A percentile compares a stretch with the other conserved stretches of the same genome.
These are phyloP conservation scores for Penstemon davidsonii DNA, from an alignment of 257 asterid genomes.

Conservation along the genomic window DNA sequence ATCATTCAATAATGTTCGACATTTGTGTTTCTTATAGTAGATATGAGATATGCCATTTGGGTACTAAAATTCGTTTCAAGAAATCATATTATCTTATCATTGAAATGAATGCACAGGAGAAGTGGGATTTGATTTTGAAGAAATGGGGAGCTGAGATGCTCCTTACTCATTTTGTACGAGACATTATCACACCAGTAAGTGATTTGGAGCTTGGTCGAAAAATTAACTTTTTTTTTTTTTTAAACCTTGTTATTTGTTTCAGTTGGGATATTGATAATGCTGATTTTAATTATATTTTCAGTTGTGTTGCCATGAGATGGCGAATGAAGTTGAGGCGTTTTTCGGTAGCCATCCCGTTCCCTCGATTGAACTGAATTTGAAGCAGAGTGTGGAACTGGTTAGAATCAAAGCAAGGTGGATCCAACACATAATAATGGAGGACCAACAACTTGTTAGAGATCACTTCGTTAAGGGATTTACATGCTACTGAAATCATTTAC, in stretches of 20 bases:
- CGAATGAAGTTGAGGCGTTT: constrained; percentile 38
- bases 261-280: no score
- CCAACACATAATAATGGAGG: constrained; percentile 23
- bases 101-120: constrained; percentile 26
- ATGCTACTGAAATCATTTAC: no score
- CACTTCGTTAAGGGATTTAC: constrained; percentile 18
- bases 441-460: constrained; percentile 2
- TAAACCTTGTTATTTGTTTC: no score
- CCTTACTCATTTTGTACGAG: constrained; percentile 29
- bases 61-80: no score
- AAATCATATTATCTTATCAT: background rate
- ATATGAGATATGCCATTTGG: no score
- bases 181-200: constrained; percentile 36
- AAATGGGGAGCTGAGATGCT: constrained; percentile 32
- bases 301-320: constrained; percentile 40
- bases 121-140: constrained; percentile 36
- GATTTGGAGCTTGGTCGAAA: background rate
- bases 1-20: background rate
- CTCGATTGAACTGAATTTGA: constrained; percentile 28
- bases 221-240: no score
- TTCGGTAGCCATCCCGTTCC: constrained; percentile 26
- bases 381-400: constrained; percentile 34
- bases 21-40: background rate
- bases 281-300: constrained; percentile 5
- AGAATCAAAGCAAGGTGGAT: constrained; percentile 46